Evolutionary conservation across 257 asterid species (phyloP).

Genomic region (Penstemon eatonii): DNA sequence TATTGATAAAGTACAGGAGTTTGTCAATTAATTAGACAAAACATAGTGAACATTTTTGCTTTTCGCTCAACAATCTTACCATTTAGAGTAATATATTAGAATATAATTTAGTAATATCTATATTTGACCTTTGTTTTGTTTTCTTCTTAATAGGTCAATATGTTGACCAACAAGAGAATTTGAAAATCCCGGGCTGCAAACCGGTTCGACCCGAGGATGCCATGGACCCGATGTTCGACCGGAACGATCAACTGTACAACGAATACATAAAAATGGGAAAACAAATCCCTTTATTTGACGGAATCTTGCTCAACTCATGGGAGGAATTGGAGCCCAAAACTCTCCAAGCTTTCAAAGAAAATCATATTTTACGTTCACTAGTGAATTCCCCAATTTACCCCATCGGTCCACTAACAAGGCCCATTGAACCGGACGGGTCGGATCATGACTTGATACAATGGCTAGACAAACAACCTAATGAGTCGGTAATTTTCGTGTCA

Average conservation of each 20-base stretch:
- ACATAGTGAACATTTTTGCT: too few species aligned
- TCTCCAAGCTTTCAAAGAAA: constrained; percentile 42
- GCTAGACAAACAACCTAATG: constrained; percentile 59
- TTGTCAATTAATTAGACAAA: too few species aligned
- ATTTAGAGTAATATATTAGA: too few species aligned
- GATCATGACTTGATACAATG: constrained; percentile 31
- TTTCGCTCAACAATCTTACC: too few species aligned
- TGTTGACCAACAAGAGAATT: constrained; percentile 37
- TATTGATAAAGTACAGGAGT: too few species aligned
- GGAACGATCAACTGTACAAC: constrained; percentile 42
- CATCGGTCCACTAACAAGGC: constrained; percentile 57
- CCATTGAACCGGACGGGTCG: constrained; percentile 17
- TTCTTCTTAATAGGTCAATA: constrained; percentile 29
- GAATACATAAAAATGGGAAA: constrained; percentile 38
- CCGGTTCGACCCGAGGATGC: constrained; percentile 67
- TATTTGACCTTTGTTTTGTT: too few species aligned
- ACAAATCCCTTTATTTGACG: constrained; percentile 39
- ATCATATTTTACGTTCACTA: constrained; percentile 28
- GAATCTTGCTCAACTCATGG: constrained; percentile 71
- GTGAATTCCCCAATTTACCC: constrained; percentile 51
- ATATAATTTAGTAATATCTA: too few species aligned
- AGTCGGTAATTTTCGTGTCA: constrained; percentile 57
- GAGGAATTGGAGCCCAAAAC: constrained; percentile 52
- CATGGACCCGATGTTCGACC: constrained; percentile 64
- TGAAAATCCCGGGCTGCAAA: constrained; percentile 65